These are phyloP conservation scores for Nakazawaea populi DNA, from an alignment of 805 yeast genomes.

Conservation along the genomic window DNA sequence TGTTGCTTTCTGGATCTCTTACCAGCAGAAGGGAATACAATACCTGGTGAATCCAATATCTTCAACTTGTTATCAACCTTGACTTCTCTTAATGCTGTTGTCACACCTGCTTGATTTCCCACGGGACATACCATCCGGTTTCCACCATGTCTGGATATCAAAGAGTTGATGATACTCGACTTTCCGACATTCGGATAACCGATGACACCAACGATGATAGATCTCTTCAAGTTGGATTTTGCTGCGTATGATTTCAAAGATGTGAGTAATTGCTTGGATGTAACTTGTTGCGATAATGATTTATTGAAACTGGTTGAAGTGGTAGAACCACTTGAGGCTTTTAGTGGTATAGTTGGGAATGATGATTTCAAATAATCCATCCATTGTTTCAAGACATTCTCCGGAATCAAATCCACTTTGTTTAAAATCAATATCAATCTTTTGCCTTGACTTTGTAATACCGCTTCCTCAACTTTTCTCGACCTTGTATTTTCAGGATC, in stretches of 20 bases:
- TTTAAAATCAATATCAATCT: conserved; percentile 81
- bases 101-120: conserved; percentile 97
- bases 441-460: conserved; percentile 72
- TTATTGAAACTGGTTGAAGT: conserved; percentile 59
- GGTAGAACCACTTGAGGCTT: conserved; percentile 72
- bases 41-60: conserved; percentile 94
- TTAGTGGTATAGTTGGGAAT: conserved; percentile 90
- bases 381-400: conserved; percentile 81
- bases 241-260: conserved; percentile 82
- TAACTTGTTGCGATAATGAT: conserved; percentile 60
- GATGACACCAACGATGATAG: conserved; percentile 89
- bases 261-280: conserved; percentile 70
- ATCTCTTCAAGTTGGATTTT: conserved; percentile 79
- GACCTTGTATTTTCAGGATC: conserved; percentile 96
- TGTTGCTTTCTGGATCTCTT: conserved; percentile 54
- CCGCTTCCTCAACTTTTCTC: conserved; percentile 84
- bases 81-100: conserved; percentile 86
- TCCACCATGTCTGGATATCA: conserved; percentile 75
- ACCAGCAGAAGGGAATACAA: conserved; percentile 73
- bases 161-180: conserved; percentile 87
- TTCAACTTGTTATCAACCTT: conserved; percentile 87
- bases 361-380: conserved; percentile 66
- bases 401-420: conserved; percentile 91
- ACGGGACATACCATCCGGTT: conserved; percentile 81
- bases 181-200: conserved; percentile 98